Conservation (phyloP, 2,329 filamentous ascomycete species). For the Knoxdaviesia capensis region DNA sequence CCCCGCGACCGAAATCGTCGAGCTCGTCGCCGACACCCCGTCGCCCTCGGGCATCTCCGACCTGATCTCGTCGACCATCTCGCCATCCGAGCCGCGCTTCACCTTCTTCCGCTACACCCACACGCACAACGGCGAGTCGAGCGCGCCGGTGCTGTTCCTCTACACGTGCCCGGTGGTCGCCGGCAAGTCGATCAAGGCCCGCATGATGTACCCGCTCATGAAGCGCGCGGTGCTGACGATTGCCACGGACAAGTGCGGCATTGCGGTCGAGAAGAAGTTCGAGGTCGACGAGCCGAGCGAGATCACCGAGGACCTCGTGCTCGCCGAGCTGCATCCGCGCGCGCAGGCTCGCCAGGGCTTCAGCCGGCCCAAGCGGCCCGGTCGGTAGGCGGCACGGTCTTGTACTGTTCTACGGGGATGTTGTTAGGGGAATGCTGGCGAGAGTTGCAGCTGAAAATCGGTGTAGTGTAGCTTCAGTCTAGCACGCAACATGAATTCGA, state of each 20-base stretch:
- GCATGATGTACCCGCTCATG: conserved; percentile 67
- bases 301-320: conserved; percentile 44
- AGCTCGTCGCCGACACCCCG: conserved; percentile 35
- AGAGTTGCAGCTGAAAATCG: too few relatives aligned
- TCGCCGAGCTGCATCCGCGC: conserved; percentile 48
- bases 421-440: too few relatives aligned
- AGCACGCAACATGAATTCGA: too few relatives aligned
- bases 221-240: conserved; percentile 45
- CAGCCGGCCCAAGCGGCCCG: conserved; percentile 61
- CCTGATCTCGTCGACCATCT: conserved; percentile 36
- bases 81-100: conserved; percentile 50
- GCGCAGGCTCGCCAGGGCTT: conserved; percentile 48
- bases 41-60: conserved; percentile 33
- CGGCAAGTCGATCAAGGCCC: conserved; percentile 53
- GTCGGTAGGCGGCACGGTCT: conserved; percentile 30
- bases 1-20: conserved; percentile 45
- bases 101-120: conserved; percentile 54
- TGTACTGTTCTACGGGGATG: too few relatives aligned
- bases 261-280: conserved; percentile 50
- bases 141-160: conserved; percentile 52
- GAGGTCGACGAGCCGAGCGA: conserved; percentile 49
- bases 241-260: conserved; percentile 42
- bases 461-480: too few relatives aligned
- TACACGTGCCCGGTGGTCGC: conserved; percentile 57
- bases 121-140: conserved; percentile 28